Base-by-base conservation (phyloP, 1,139 yeast species). In the Geotrichum fermentans region DNA sequence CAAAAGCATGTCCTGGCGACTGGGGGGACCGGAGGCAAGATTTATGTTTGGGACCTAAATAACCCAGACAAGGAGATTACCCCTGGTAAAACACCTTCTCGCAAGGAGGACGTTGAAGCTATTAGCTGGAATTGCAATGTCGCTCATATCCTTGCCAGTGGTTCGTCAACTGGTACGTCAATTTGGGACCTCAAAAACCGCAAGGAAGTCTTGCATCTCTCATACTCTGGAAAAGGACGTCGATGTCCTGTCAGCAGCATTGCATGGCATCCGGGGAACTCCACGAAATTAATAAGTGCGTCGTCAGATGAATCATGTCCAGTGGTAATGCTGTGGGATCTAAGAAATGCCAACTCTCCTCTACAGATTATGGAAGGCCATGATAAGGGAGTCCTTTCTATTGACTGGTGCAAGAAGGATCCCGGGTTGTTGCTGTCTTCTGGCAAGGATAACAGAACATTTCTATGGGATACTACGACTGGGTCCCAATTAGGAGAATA, bases 401-500 rank as follows among this genome's bases (percentile, higher is more conserved):
- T 28, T 8, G 8, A 13, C 13, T 28, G 30, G 13, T 28, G 30
- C 11, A 28, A 28, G 30, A 28, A 28, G 8, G 30, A 28, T 28
- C 11, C 8, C 8, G 8, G 8, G 11, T 8, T 28, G 8, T 28
- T 28, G 13, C 30, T 28, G 8, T 28, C 30, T 28, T 8, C 11
- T 28, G 11, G 13, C 8, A 28, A 28, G 13, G 13, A 8, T 8
- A 28, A 28, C 8, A 28, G 30, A 8, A 8, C 30, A 28, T 28
- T 28, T 28, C 13, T 28, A 13, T 8, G 30, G 30, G 30, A 28
- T 28, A 10, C 76, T 86, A 36, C 81, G 92, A 49, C 71, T 88
- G 57, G 74, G 92, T 14, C 94, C 98, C 97, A 97, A 92, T 71
- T 76, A 94, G 63, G 79, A 97, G 67, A 92, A 92, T 65, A 80